Evolutionary conservation across 140 eudicot genomes (phyloP).

Genomic region (Flaveria floridana): DNA sequence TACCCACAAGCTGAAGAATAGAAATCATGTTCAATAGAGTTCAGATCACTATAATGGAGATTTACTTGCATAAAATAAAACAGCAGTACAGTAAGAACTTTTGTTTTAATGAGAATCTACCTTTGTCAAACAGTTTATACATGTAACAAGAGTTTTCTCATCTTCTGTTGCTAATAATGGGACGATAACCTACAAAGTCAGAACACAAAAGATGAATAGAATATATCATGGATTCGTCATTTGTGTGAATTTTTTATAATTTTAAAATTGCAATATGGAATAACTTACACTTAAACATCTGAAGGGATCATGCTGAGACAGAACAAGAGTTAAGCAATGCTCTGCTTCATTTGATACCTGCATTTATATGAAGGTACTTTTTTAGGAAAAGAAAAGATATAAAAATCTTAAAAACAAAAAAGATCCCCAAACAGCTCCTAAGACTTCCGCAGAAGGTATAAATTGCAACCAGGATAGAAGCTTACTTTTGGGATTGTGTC

Average conservation of each 20-base stretch:
- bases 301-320: slow-evolving; percentile 85
- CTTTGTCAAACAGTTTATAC: slow-evolving; percentile 89
- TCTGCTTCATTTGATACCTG: slow-evolving; percentile 94
- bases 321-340: slow-evolving; percentile 66
- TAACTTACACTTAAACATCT: slow-evolving; percentile 81
- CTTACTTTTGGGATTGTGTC: slow-evolving; percentile 72
- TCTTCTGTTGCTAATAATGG: slow-evolving; percentile 89
- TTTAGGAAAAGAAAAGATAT: neutral
- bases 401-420: neutral
- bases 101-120: slow-evolving; percentile 39
- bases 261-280: neutral
- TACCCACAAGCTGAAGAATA: slow-evolving; percentile 78
- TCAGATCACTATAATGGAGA: slow-evolving; percentile 15
- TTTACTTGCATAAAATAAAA: neutral
- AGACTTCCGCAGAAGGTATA: neutral
- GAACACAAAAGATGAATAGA: slow-evolving; percentile 8
- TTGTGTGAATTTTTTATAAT: neutral
- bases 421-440: neutral
- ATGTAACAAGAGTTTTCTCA: slow-evolving; percentile 89
- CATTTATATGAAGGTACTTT: neutral
- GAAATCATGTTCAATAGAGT: neutral
- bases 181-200: slow-evolving; percentile 63
- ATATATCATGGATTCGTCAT: neutral
- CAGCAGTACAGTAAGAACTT: neutral
- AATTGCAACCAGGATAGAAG: neutral